phyloP scores from a whole-genome alignment of 2,329 filamentous ascomycete genomes.

The Zymoseptoria crescenta region DNA sequence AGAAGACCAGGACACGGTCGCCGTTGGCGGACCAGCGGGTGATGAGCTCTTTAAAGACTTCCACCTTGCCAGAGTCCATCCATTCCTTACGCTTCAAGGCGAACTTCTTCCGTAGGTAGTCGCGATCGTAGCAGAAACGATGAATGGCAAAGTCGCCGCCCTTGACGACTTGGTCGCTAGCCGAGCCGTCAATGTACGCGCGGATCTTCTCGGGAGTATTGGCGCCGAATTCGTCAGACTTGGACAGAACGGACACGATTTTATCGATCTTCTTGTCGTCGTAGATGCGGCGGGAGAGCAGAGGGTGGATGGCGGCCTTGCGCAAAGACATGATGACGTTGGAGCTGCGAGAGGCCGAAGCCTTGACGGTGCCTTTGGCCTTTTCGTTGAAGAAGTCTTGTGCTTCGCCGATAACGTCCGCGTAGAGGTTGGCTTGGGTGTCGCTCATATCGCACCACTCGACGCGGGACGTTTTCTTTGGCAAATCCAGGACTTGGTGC shows the following conservation, averaged over 20 bases:
- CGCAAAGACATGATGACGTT: constrained; percentile 73
- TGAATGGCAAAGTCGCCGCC: constrained; percentile 68
- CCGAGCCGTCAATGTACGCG: constrained; percentile 65
- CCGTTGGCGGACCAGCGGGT: constrained; percentile 66
- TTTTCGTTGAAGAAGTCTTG: constrained; percentile 53
- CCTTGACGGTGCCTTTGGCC: constrained; percentile 43
- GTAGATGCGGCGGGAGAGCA: constrained; percentile 78
- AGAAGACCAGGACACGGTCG: constrained; percentile 84
- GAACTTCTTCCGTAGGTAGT: constrained; percentile 46
- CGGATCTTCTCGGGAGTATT: constrained; percentile 28
- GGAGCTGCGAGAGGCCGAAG: constrained; percentile 39
- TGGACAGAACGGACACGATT: constrained; percentile 45
- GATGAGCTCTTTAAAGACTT: constrained; percentile 68
- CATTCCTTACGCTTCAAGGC: constrained; percentile 54
- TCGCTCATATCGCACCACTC: constrained; percentile 73
- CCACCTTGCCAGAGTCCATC: constrained; percentile 72
- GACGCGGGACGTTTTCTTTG: constrained; percentile 68
- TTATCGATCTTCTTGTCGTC: constrained; percentile 64
- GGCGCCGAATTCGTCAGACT: constrained; percentile 27
- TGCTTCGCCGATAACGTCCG: constrained; percentile 56
- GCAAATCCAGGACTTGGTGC: constrained; percentile 74
- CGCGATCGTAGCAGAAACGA: constrained; percentile 48
- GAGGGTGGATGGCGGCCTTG: constrained; percentile 83
- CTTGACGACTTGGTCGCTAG: constrained; percentile 59
- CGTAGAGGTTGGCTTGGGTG: constrained; percentile 66